These are phyloP conservation scores for Pythium aphanidermatum DNA, from an alignment of 352 stramenopile genomes.

Conservation along the genomic window DNA sequence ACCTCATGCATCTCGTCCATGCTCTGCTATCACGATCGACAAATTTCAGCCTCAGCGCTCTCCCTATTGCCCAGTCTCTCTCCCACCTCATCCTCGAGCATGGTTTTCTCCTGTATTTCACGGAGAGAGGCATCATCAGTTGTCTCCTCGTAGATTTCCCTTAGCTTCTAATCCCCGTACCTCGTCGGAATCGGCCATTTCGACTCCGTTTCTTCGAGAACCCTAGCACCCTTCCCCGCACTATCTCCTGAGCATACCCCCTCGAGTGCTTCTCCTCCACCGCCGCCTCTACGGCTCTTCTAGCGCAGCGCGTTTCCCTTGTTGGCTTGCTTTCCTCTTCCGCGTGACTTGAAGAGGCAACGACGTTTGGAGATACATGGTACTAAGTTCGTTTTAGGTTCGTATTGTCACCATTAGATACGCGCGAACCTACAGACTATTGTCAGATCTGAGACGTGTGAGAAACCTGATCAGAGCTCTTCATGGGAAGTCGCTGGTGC, in stretches of 20 bases:
- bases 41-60: too few species aligned
- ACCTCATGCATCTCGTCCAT: conserved; percentile 75
- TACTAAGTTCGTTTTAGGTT: conserved; percentile 11
- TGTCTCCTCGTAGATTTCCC: too few species aligned
- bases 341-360: conserved; percentile 9
- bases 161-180: neutral
- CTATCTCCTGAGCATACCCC: too few species aligned
- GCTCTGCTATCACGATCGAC: too few species aligned
- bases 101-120: conserved; percentile 25
- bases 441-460: neutral
- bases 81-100: conserved; percentile 50
- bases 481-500: conserved; percentile 1
- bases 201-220: neutral
- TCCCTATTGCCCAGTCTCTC: too few species aligned
- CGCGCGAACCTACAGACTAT: neutral
- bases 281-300: too few species aligned
- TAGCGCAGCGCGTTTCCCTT: too few species aligned
- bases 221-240: neutral
- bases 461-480: conserved; percentile 11
- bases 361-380: conserved; percentile 16
- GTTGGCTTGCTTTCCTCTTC: too few species aligned
- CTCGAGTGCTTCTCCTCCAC: too few species aligned
- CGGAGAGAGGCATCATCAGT: neutral
- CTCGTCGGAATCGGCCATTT: conserved; percentile 63
- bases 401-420: too few species aligned